phyloP scores from a whole-genome alignment of 306 rosid species.

The Glycine tomentella region DNA sequence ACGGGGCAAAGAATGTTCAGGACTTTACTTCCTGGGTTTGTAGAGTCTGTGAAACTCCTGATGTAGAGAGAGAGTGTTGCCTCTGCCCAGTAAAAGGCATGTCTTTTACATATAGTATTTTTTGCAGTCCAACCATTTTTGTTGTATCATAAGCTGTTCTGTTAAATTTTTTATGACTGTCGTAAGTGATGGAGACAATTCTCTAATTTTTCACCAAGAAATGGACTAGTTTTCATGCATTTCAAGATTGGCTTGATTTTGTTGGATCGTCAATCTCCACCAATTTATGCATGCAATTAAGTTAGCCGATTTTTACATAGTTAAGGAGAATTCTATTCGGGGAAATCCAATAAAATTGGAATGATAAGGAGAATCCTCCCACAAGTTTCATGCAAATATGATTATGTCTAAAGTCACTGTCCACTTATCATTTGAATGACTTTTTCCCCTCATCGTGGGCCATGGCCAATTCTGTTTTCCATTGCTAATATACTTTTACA shows the following conservation, averaged over 20 bases:
- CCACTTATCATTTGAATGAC: too few species aligned
- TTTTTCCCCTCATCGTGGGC: too few species aligned
- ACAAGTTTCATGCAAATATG: neutral
- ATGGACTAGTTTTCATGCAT: constrained; percentile 14
- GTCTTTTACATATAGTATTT: constrained; percentile 41
- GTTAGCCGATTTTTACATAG: neutral
- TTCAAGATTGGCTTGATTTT: constrained; percentile 31
- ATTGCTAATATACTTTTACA: constrained; percentile 34
- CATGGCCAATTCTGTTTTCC: neutral
- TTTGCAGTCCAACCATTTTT: constrained; percentile 32
- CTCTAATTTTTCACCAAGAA: constrained; percentile 36
- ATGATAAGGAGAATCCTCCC: constrained; percentile 13
- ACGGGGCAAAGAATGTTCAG: constrained; percentile 80
- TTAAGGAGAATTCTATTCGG: constrained; percentile 3
- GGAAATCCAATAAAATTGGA: neutral
- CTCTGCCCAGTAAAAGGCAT: constrained; percentile 96
- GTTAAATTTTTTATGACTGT: constrained; percentile 24
- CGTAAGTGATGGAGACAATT: constrained; percentile 25
- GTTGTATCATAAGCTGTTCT: constrained; percentile 6
- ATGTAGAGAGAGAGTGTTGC: constrained; percentile 84
- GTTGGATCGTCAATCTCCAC: constrained; percentile 13
- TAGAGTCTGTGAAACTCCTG: constrained; percentile 91
- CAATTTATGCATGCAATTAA: constrained; percentile 29
- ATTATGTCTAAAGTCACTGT: too few species aligned
- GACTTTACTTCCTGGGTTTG: constrained; percentile 99